Evolutionary conservation across 148 eudicot genomes (phyloP).

Genomic region (Camellia lanceoleosa): DNA sequence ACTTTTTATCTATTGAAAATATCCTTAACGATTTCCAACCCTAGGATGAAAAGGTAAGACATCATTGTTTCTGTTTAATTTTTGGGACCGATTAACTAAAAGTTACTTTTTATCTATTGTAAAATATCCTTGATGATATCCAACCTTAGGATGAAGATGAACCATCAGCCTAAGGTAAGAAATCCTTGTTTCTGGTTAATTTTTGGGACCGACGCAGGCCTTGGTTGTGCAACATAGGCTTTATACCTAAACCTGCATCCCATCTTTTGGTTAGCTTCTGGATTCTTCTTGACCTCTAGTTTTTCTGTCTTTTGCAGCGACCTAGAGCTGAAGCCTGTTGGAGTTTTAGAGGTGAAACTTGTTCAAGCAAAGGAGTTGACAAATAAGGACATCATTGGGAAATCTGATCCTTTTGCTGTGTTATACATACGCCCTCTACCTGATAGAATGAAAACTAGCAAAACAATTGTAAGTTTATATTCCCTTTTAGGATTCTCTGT

Average conservation of each 20-base stretch:
- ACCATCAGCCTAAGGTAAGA: not conserved
- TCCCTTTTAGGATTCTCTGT: constrained; percentile 7
- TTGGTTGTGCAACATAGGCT: constrained; percentile 3
- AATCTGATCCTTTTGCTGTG: constrained; percentile 96
- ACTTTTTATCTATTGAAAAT: not conserved
- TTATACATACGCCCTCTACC: constrained; percentile 79
- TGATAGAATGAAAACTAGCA: constrained; percentile 82
- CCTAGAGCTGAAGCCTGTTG: constrained; percentile 92
- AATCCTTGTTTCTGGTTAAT: not conserved
- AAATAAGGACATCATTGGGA: constrained; percentile 92
- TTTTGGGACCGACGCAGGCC: constrained; percentile 3
- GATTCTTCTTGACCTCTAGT: not conserved
- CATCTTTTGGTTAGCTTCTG: not conserved
- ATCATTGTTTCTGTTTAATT: too few relatives aligned
- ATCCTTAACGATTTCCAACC: too few relatives aligned
- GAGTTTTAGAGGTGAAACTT: constrained; percentile 92
- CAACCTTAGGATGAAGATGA: not conserved
- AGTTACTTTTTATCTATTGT: not conserved
- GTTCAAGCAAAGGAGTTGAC: constrained; percentile 94
- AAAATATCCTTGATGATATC: not conserved
- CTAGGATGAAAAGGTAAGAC: too few relatives aligned
- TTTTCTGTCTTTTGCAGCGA: constrained; percentile 44
- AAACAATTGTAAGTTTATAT: constrained; percentile 65
- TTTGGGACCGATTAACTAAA: not conserved
- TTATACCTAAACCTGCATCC: not conserved